phyloP scores from a whole-genome alignment of 2,329 filamentous ascomycete species.

The Blastomyces percursus region DNA sequence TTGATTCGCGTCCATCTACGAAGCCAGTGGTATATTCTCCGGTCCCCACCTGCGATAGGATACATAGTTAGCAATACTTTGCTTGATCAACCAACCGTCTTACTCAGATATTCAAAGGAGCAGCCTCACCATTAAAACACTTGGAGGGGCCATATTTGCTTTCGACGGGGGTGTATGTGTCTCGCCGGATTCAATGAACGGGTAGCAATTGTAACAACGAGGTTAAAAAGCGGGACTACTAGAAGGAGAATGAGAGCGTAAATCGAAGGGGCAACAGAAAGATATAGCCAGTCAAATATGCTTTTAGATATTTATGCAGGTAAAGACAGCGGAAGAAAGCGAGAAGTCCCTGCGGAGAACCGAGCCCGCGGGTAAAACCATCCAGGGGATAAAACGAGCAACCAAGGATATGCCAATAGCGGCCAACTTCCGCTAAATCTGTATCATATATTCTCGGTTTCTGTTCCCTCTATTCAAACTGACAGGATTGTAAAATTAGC shows the following conservation, averaged over 20 bases:
- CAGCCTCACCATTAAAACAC: conserved; percentile 54
- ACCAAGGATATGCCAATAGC: not conserved
- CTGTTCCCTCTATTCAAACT: not conserved
- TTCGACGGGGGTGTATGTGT: not conserved
- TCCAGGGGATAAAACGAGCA: not conserved
- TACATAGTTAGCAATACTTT: conserved; percentile 7
- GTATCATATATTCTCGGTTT: not conserved
- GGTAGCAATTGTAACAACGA: no score
- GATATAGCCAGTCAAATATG: not conserved
- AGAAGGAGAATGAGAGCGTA: not conserved
- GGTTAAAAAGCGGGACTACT: no score
- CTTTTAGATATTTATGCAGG: not conserved
- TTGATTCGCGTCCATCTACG: conserved; percentile 69
- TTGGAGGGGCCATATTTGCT: conserved; percentile 46
- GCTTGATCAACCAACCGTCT: not conserved
- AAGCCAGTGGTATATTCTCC: conserved; percentile 97
- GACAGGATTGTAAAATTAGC: not conserved
- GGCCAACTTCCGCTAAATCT: not conserved
- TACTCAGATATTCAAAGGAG: not conserved
- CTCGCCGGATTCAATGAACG: not conserved
- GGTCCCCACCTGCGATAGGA: conserved; percentile 56
- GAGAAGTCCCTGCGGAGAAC: not conserved
- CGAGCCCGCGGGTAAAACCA: not conserved
- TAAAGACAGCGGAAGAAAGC: not conserved
- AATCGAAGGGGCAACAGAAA: not conserved